These are phyloP conservation scores for Talaromyces ruber DNA, from an alignment of 495 filamentous ascomycete genomes.

Conservation along the genomic window DNA sequence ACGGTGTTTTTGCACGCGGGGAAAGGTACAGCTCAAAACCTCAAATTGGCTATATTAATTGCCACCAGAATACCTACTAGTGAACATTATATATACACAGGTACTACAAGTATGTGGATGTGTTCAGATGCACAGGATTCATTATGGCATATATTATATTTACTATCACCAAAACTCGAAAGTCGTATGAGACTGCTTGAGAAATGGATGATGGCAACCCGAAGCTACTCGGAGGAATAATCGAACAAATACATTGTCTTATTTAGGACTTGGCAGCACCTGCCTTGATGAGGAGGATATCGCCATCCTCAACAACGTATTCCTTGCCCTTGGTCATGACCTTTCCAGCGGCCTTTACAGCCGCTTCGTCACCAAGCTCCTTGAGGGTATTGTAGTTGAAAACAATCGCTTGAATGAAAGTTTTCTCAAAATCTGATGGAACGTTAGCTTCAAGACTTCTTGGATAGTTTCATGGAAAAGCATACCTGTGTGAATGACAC, in stretches of 20 bases:
- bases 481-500: constrained; percentile 79
- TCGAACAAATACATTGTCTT: neutral
- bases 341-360: constrained; percentile 90
- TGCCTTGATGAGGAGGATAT: constrained; percentile 82
- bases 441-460: constrained; percentile 3
- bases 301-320: constrained; percentile 56
- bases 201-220: neutral
- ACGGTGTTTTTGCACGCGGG: neutral
- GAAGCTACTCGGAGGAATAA: neutral
- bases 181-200: neutral
- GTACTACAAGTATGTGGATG: neutral
- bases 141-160: constrained; percentile 6
- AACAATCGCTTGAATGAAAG: constrained; percentile 93
- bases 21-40: neutral
- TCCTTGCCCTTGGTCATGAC: constrained; percentile 99
- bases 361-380: constrained; percentile 80
- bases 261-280: constrained; percentile 78
- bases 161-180: neutral
- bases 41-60: neutral
- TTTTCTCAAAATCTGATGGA: constrained; percentile 86
- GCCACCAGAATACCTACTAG: neutral
- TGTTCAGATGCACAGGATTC: neutral
- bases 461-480: neutral
- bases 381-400: constrained; percentile 74
- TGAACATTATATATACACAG: neutral